A percentile compares a stretch with the other conserved stretches of the same genome.
phyloP scores from a whole-genome alignment of 306 rosid genomes.

The Corylus avellana region DNA sequence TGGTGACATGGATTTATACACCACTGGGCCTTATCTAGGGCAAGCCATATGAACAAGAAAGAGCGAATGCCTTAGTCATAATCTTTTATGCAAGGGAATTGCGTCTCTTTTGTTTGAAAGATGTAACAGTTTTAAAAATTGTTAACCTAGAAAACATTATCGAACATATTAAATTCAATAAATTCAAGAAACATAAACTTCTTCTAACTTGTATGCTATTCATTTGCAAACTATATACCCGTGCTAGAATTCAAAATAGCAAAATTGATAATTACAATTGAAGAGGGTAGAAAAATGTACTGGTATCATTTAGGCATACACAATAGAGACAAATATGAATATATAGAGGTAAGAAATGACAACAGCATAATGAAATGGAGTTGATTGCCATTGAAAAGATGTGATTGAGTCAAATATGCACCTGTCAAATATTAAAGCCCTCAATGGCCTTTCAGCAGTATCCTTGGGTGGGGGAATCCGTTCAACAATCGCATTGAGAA shows the following conservation, averaged over 20 bases:
- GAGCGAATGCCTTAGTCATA: not conserved
- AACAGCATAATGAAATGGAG: not conserved
- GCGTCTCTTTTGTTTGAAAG: not conserved
- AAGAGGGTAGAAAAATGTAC: not conserved
- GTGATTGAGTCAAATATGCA: slow-evolving; percentile 19
- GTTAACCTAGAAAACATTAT: not conserved
- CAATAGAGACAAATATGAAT: not conserved
- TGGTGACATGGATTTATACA: not conserved
- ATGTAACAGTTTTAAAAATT: not conserved
- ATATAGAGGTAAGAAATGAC: not conserved
- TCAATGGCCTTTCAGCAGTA: slow-evolving; percentile 62
- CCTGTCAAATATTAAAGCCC: slow-evolving; percentile 96
- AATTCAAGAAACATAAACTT: not conserved
- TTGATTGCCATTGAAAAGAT: not conserved
- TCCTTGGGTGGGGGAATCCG: slow-evolving; percentile 80
- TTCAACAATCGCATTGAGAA: slow-evolving; percentile 72
- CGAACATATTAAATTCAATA: not conserved
- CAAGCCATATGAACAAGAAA: not conserved
- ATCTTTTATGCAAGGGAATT: not conserved
- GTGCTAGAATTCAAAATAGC: not conserved
- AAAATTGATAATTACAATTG: not conserved
- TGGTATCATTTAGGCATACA: not conserved
- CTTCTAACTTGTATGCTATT: not conserved
- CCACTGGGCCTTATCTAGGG: not conserved
- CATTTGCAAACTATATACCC: not conserved